Evolutionary conservation across 257 asterid genomes (phyloP), one percentile per base, ranked within the genome.

Genomic region (Penstemon eatonii): DNA sequence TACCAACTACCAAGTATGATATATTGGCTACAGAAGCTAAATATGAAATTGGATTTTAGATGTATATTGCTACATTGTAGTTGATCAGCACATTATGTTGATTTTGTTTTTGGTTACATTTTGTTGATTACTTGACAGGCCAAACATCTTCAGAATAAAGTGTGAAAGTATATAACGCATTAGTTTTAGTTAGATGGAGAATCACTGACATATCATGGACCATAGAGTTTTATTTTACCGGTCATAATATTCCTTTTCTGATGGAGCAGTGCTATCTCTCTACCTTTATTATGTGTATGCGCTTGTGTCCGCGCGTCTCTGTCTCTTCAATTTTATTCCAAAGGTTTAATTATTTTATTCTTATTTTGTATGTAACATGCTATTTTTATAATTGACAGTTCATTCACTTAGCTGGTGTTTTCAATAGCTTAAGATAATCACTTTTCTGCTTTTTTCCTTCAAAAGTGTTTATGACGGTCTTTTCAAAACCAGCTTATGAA

Each of bases 1-100:
- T 64, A 50, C 51, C 45, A 15, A 57, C 58, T 47, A 66, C 60
- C 8, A 15, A 39, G 65, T 63, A 77, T 62, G 60, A 63, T 49
- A 9, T 46, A 52, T 44, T 44, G 68, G 74, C 36, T 40, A 46
- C 45, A 50, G 15, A 56, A 25, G 18, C 41, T 8, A 61, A 56
- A 68, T 15, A 9, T 19, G 3, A 11, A 43, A 58, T 37, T 10
- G 5, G 10, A 56, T 4, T 61, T 41, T 69, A 55, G 58, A 43
- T 37, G 66, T 38, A 51, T 39, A n/a, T 55, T 10, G 33, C 8
- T 10, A 49, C 5, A 8, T 49, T 49, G n/a, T 9, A 5, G n/a
- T 12, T 13, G 15, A 10, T 49, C 54, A 9, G 54, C 54, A 49
- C 18, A 49, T 15, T 49, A 2, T 49, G 5, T 49, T 10, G 54